Percentiles rank a stretch among this genome's conserved stretches.
Evolutionary conservation across 352 stramenopile species (phyloP).

Genomic region (Globisporangium takayamanum): DNA sequence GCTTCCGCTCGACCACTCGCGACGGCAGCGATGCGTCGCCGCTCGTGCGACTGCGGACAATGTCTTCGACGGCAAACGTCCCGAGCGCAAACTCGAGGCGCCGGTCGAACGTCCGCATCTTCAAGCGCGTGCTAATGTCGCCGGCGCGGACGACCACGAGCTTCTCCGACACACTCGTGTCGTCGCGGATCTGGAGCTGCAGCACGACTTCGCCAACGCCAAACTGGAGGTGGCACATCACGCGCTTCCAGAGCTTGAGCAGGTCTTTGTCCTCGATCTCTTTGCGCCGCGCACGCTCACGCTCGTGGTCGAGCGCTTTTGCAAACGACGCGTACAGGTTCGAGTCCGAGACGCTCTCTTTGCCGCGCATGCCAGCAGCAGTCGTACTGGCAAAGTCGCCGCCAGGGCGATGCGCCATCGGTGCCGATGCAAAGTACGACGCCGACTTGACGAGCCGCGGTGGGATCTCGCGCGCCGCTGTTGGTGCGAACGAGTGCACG

Average conservation of each 20-base stretch:
- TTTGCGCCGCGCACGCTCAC: slow-evolving; percentile 31
- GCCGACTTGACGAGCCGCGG: slow-evolving; percentile 16
- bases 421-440: slow-evolving; percentile 16
- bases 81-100: slow-evolving; percentile 65
- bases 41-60: slow-evolving; percentile 23
- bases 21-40: background rate
- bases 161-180: slow-evolving; percentile 31
- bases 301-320: slow-evolving; percentile 29
- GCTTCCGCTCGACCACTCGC: slow-evolving; percentile 17
- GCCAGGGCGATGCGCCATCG: background rate
- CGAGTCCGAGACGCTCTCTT: slow-evolving; percentile 18
- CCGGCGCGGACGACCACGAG: slow-evolving; percentile 45
- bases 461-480: slow-evolving; percentile 12
- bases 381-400: background rate
- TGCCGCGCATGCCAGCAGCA: background rate
- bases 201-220: slow-evolving; percentile 43
- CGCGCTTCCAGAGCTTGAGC: slow-evolving; percentile 72
- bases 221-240: slow-evolving; percentile 56
- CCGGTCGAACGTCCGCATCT: slow-evolving; percentile 60
- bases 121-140: slow-evolving; percentile 58
- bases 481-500: background rate
- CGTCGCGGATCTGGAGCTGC: slow-evolving; percentile 47
- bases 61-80: slow-evolving; percentile 70
- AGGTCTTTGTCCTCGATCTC: slow-evolving; percentile 64
- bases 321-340: slow-evolving; percentile 33